Percentiles rank a stretch among this genome's conserved stretches.
Conservation (phyloP, 176 grass and related monocot species). For the Carex pumila region DNA sequence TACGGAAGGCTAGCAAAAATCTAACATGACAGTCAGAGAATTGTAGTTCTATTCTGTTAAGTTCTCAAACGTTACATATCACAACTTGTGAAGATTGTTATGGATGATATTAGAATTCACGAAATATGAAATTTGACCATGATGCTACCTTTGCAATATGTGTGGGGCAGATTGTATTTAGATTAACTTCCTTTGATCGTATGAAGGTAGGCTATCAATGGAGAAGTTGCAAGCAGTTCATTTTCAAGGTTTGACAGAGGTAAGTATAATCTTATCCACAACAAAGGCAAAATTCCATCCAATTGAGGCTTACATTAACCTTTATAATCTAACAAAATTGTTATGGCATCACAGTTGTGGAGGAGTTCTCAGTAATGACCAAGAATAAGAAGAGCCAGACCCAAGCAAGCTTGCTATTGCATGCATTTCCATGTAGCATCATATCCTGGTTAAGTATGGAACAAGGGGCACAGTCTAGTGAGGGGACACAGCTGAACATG, state of each 20-base stretch:
- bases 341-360: conserved; percentile 13
- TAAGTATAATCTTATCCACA: neutral
- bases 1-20: neutral
- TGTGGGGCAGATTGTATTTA: neutral
- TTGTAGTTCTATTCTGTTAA: neutral
- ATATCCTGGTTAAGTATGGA: conserved; percentile 59
- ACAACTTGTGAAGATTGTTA: neutral
- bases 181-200: conserved; percentile 25
- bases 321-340: conserved; percentile 2
- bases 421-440: conserved; percentile 39
- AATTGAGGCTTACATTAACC: neutral
- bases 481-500: conserved; percentile 52
- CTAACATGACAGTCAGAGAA: neutral
- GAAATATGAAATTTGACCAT: neutral
- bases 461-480: conserved; percentile 46
- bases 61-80: neutral
- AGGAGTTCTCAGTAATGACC: neutral
- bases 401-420: conserved; percentile 21
- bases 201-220: conserved; percentile 27
- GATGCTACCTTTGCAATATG: neutral
- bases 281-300: neutral
- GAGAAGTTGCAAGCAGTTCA: conserved; percentile 14
- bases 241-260: neutral
- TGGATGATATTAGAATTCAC: neutral
- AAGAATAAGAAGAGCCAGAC: conserved; percentile 24